Evolutionary conservation across 2,329 filamentous ascomycete species (phyloP).

Genomic region (Sclerotinia borealis): DNA sequence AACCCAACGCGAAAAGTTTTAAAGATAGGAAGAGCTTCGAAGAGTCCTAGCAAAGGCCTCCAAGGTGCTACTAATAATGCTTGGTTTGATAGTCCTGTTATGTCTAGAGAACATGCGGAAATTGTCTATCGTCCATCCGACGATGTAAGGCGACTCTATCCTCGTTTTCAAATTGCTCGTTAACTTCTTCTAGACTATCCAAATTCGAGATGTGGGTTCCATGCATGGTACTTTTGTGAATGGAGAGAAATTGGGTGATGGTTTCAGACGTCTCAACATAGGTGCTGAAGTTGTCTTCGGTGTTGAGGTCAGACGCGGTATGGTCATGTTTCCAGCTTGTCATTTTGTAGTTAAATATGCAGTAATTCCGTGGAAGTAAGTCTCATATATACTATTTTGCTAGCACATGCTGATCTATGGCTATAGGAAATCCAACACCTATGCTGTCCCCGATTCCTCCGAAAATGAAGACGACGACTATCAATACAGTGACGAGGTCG

Average conservation of each 20-base stretch:
- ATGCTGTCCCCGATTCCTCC: constrained; percentile 27
- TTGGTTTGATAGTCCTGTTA: constrained; percentile 65
- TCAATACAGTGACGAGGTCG: constrained; percentile 25
- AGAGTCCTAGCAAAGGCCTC: constrained; percentile 40
- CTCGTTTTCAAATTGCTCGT: background rate
- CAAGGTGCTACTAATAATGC: constrained; percentile 47
- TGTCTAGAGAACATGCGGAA: constrained; percentile 62
- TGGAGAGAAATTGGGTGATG: constrained; percentile 35
- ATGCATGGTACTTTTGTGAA: constrained; percentile 59
- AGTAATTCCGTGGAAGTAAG: constrained; percentile 27
- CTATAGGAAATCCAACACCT: constrained; percentile 26
- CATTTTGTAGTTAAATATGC: constrained; percentile 26
- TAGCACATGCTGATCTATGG: background rate
- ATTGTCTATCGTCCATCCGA: constrained; percentile 40
- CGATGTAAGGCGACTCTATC: constrained; percentile 37
- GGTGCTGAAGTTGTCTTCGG: constrained; percentile 42
- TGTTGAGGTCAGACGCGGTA: constrained; percentile 42
- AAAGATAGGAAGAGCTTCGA: constrained; percentile 42
- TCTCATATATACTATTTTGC: background rate
- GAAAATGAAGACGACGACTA: constrained; percentile 29
- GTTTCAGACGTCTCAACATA: constrained; percentile 30
- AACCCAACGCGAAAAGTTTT: constrained; percentile 16
- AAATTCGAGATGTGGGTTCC: constrained; percentile 49
- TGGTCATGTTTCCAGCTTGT: constrained; percentile 35
- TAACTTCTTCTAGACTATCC: constrained; percentile 35